Conservation (phyloP, 208 protist genomes). For the Crithidia sp. region DNA sequence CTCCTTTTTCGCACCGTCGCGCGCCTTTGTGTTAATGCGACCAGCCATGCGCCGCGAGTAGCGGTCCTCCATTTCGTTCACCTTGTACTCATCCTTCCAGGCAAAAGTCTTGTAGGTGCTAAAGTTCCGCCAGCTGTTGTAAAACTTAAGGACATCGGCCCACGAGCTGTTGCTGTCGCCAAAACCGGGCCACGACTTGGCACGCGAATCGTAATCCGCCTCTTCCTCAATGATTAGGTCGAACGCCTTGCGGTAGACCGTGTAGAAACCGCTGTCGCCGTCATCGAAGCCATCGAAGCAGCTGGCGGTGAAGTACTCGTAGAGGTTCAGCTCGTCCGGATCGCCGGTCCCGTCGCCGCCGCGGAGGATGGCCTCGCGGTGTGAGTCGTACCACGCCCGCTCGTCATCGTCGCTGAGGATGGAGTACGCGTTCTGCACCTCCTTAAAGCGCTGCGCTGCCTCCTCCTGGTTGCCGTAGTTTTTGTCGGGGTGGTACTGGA, state of each 20-base stretch:
- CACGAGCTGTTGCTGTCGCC: conserved; percentile 66
- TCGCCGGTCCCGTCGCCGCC: conserved; percentile 60
- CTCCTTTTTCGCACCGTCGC: conserved; percentile 80
- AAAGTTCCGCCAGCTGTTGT: conserved; percentile 89
- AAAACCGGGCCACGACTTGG: conserved; percentile 75
- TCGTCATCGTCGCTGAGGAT: conserved; percentile 86
- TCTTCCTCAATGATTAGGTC: conserved; percentile 76
- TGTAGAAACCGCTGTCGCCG: conserved; percentile 77
- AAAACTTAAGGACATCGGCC: conserved; percentile 77
- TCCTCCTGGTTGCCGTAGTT: conserved; percentile 88
- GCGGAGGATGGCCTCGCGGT: conserved; percentile 80
- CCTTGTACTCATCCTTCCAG: conserved; percentile 93
- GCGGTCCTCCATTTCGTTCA: conserved; percentile 90
- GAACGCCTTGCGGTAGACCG: conserved; percentile 81
- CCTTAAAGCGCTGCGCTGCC: conserved; percentile 80
- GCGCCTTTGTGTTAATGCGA: conserved; percentile 87
- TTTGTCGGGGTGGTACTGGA: conserved; percentile 90
- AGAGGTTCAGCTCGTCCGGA: conserved; percentile 82
- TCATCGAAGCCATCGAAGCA: conserved; percentile 87
- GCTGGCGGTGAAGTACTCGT: conserved; percentile 79
- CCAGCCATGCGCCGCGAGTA: conserved; percentile 84
- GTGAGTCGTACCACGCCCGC: conserved; percentile 92
- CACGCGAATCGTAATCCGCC: conserved; percentile 57
- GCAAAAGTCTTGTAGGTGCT: conserved; percentile 86
- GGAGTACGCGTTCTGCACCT: conserved; percentile 91